phyloP scores from a whole-genome alignment of 2,329 filamentous ascomycete species.

The Pyrenophora seminiperda region DNA sequence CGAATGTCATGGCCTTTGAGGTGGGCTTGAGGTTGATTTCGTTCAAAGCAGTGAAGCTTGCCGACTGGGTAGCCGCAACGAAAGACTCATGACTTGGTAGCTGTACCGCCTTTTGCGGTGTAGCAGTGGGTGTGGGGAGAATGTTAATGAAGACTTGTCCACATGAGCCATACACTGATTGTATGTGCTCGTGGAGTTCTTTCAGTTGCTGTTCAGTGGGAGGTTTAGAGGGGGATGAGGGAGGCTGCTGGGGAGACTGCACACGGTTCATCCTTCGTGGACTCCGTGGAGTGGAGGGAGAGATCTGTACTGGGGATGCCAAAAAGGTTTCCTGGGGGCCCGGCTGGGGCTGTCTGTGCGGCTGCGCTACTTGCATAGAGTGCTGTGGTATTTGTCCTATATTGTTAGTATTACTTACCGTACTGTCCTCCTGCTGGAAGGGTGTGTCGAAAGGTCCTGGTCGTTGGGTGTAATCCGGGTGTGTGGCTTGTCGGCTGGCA shows the following conservation, averaged over 20 bases:
- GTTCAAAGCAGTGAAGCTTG: conserved; percentile 62
- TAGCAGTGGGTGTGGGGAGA: conserved; percentile 60
- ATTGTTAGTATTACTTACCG: conserved; percentile 62
- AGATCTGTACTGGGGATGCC: conserved; percentile 47
- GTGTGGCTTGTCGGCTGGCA: conserved; percentile 40
- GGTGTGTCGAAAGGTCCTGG: conserved; percentile 35
- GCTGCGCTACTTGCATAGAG: conserved; percentile 86
- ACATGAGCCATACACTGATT: conserved; percentile 51
- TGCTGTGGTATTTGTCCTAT: conserved; percentile 70
- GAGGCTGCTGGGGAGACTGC: conserved; percentile 43
- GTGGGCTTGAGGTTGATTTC: conserved; percentile 53
- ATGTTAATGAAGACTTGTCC: conserved; percentile 52
- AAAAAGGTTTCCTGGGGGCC: conserved; percentile 58
- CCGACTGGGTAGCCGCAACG: conserved; percentile 61
- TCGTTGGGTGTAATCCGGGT: conserved; percentile 49
- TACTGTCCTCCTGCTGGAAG: conserved; percentile 57
- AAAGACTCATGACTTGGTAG: conserved; percentile 52
- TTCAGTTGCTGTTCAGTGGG: conserved; percentile 50
- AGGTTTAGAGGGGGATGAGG: conserved; percentile 41
- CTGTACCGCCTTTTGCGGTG: conserved; percentile 50
- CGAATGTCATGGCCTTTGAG: conserved; percentile 46
- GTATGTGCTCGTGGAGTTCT: conserved; percentile 52
- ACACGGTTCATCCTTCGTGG: conserved; percentile 40
- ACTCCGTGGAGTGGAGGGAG: conserved; percentile 43
- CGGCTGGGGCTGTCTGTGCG: conserved; percentile 83